Conservation (phyloP, 2,329 filamentous ascomycete species). For the Hypoxylon sp. region DNA sequence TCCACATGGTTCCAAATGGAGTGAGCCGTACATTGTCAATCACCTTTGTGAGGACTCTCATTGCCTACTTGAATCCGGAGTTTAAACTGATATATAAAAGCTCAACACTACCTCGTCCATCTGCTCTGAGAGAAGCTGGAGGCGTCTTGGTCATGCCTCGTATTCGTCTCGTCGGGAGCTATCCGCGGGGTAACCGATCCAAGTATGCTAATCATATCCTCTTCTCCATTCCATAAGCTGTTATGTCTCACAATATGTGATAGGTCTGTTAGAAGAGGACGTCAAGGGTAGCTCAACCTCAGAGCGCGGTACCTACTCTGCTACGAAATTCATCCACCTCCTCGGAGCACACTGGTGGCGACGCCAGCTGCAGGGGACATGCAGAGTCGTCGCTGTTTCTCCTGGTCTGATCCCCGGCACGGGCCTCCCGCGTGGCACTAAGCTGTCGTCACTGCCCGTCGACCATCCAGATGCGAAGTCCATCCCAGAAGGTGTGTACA, state of each 20-base stretch:
- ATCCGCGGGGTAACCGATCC: constrained; percentile 53
- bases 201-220: constrained; percentile 33
- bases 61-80: background rate
- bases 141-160: constrained; percentile 55
- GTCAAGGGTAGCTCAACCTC: constrained; percentile 49
- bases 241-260: background rate
- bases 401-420: constrained; percentile 61
- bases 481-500: constrained; percentile 53
- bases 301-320: constrained; percentile 48
- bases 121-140: constrained; percentile 58
- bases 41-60: constrained; percentile 54
- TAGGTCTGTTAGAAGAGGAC: constrained; percentile 40
- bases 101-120: constrained; percentile 62
- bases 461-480: constrained; percentile 57
- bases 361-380: constrained; percentile 55
- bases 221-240: background rate
- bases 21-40: constrained; percentile 59
- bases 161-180: constrained; percentile 61
- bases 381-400: constrained; percentile 60
- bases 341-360: constrained; percentile 65
- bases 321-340: constrained; percentile 60
- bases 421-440: constrained; percentile 48
- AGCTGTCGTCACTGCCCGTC: constrained; percentile 41
- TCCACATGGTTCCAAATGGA: constrained; percentile 57
- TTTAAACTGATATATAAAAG: constrained; percentile 42